Base-by-base conservation (phyloP, 1,139 yeast genomes). In the Sugiyamaella xylanicola region DNA sequence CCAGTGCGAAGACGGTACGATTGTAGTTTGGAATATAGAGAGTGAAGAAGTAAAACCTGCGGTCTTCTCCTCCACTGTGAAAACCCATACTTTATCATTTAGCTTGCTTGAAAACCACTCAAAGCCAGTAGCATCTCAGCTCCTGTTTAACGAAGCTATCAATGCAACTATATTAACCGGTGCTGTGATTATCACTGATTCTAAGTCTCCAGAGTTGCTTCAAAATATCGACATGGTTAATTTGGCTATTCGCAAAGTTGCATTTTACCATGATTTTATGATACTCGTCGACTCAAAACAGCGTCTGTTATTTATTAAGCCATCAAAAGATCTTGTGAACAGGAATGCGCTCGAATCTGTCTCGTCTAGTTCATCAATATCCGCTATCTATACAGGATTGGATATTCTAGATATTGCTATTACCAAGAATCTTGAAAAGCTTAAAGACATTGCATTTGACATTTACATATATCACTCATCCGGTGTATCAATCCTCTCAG, bases 401-500 rank as follows among this genome's bases (percentile, higher is more conserved):
- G 55, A 60, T 15, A 48, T 62, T 32, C 47, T 56, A 35, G 58
- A 59, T 48, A 42, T 62, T 22, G 53, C 53, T 19, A 48, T 61
- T 22, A 60, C 65, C 19, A 43, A 48, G 29, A 63, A 60, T 43
- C 44, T 58, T 22, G 66, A 62, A 15, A 44, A 53, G 13, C 35
- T 48, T 9, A 37, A 48, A 4, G 57, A 52, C 13, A 51, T 51
- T 4, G 59, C 60, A 13, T 59, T 63, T 54, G 67, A 64, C 41
- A 42, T 56, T 13, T 64, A 63, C 41, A 29, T 64, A 19, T 57
- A 56, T 51, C 66, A 63, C 50, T 51, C 63, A 46, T 52, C 52
- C 21, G 67, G 67, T 1, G 49, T 64, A 3, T 56, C 61, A n/a
- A 59, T 62, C 51, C 48, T 59, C 8, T 54, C 60, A 9, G 54